Conservation (phyloP, 305 asterid species). For the Fraxinus baroniana region DNA sequence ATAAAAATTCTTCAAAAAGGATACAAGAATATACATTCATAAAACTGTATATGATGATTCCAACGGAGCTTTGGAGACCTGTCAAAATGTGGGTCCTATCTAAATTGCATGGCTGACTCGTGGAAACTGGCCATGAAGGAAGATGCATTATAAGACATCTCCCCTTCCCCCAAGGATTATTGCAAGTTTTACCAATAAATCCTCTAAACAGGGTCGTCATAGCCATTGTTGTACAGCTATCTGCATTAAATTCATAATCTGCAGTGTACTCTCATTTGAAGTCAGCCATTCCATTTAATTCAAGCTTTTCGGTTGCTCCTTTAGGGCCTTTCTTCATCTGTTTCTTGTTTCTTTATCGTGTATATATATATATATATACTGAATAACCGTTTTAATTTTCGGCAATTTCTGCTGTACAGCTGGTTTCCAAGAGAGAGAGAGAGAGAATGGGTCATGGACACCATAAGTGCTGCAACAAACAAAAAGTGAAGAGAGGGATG, state of each 20-base stretch:
- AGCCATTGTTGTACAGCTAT: neutral
- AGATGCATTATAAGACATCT: conserved; percentile 21
- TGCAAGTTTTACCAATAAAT: neutral
- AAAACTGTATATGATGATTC: neutral
- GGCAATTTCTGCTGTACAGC: neutral
- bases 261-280: conserved; percentile 18
- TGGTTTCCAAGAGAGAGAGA: neutral
- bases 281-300: conserved; percentile 12
- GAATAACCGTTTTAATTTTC: neutral
- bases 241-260: conserved; percentile 30
- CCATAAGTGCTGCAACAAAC: conserved; percentile 52
- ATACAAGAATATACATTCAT: neutral
- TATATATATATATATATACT: neutral
- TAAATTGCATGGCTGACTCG: conserved; percentile 56
- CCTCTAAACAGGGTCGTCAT: neutral
- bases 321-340: neutral
- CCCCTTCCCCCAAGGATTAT: neutral
- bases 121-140: conserved; percentile 23
- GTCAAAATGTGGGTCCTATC: conserved; percentile 30
- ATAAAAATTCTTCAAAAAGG: neutral
- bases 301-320: neutral
- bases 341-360: conserved; percentile 18
- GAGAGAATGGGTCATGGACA: conserved; percentile 40
- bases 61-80: neutral
- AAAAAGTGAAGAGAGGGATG: conserved; percentile 47